Percentiles rank a stretch among this genome's conserved stretches.
These are phyloP conservation scores for Amyloporia xantha DNA, from an alignment of 768 basidiomycete genomes.

Conservation along the genomic window DNA sequence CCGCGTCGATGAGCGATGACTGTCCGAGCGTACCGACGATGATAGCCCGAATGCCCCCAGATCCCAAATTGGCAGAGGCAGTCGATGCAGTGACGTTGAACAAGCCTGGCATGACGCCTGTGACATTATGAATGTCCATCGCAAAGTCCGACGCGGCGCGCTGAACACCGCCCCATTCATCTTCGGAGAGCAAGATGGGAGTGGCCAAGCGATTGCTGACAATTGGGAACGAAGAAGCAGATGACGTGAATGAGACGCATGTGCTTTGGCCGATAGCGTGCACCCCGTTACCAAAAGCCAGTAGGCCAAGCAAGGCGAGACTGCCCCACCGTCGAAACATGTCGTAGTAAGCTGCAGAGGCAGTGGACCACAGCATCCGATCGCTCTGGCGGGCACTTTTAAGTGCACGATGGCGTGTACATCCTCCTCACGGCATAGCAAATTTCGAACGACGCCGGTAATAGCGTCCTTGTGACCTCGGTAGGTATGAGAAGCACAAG, in stretches of 20 bases:
- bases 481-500: background rate
- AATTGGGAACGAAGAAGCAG: slow-evolving; percentile 33
- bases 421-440: background rate
- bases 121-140: slow-evolving; percentile 54
- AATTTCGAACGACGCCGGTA: too few relatives aligned
- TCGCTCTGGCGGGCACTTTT: too few relatives aligned
- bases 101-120: slow-evolving; percentile 42
- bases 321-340: slow-evolving; percentile 9
- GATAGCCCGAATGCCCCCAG: slow-evolving; percentile 32
- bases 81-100: slow-evolving; percentile 40
- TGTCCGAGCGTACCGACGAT: slow-evolving; percentile 62
- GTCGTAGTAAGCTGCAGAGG: background rate
- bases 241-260: slow-evolving; percentile 39
- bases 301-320: slow-evolving; percentile 9
- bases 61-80: slow-evolving; percentile 17
- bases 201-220: slow-evolving; percentile 40
- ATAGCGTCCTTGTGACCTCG: slow-evolving; percentile 16
- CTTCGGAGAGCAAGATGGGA: slow-evolving; percentile 42
- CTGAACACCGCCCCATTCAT: slow-evolving; percentile 61
- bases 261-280: slow-evolving; percentile 42
- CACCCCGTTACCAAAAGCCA: slow-evolving; percentile 16
- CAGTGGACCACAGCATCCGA: too few relatives aligned
- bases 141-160: slow-evolving; percentile 55
- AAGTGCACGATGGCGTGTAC: background rate
- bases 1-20: slow-evolving; percentile 43